phyloP scores from a whole-genome alignment of 73 alveolate species.

The Breviolum minutum region DNA sequence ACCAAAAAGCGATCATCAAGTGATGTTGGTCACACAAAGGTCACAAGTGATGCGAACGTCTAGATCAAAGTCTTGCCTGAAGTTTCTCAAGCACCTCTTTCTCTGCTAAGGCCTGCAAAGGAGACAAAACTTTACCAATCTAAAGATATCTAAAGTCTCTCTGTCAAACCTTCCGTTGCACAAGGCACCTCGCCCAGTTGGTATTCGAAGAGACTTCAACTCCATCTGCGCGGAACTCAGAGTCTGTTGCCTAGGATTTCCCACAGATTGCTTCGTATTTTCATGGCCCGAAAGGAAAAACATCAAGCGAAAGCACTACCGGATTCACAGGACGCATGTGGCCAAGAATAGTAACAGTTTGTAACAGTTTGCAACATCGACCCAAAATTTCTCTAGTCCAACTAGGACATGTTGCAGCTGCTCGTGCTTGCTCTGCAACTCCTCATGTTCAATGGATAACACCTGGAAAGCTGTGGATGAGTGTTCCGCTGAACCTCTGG shows the following conservation, averaged over 20 bases:
- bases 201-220: background rate
- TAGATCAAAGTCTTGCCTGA: background rate
- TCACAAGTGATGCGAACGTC: no score
- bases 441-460: background rate
- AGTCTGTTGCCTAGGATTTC: background rate
- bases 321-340: no score
- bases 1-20: no score
- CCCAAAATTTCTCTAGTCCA: no score
- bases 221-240: background rate
- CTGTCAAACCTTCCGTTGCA: background rate
- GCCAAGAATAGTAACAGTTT: no score
- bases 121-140: background rate
- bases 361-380: no score
- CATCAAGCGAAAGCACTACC: background rate
- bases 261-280: no score
- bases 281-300: no score
- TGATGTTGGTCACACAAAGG: no score
- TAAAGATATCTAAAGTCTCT: background rate
- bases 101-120: background rate
- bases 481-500: constrained; percentile 37
- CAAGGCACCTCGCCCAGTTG: background rate
- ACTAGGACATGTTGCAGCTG: background rate
- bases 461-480: constrained; percentile 10
- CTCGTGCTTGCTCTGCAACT: constrained; percentile 15
- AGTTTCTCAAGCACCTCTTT: constrained; percentile 1